phyloP scores from a whole-genome alignment of 768 basidiomycete species.

The Phaeotremella fagi region DNA sequence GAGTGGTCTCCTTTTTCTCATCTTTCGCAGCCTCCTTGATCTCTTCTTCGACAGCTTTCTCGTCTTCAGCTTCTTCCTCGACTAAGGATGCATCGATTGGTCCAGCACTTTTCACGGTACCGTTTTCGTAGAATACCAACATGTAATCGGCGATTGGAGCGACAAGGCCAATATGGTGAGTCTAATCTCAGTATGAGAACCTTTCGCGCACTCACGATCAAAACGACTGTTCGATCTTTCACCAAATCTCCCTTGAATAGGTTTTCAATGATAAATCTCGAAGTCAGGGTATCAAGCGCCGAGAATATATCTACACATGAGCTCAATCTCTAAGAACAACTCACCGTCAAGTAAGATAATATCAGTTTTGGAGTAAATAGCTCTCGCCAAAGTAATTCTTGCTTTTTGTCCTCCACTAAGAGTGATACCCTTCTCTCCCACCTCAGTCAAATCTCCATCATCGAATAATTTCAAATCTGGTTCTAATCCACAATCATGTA shows the following conservation, averaged over 20 bases:
- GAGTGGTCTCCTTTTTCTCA: conserved; percentile 23
- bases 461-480: conserved; percentile 55
- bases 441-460: conserved; percentile 65
- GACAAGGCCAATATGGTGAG: conserved; percentile 48
- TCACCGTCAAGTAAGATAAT: conserved; percentile 61
- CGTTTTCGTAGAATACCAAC: conserved; percentile 39
- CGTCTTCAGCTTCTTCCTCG: conserved; percentile 25
- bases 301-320: conserved; percentile 57
- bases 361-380: conserved; percentile 59
- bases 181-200: conserved; percentile 23
- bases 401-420: conserved; percentile 60
- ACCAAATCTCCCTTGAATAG: conserved; percentile 55
- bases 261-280: conserved; percentile 55
- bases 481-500: conserved; percentile 48
- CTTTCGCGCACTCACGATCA: conserved; percentile 52
- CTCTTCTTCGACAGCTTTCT: conserved; percentile 22
- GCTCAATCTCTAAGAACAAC: not conserved
- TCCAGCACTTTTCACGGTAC: conserved; percentile 35
- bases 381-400: conserved; percentile 57
- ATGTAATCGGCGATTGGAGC: conserved; percentile 46
- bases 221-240: conserved; percentile 54
- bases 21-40: conserved; percentile 13
- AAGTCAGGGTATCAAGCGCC: conserved; percentile 59
- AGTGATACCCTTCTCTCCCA: conserved; percentile 65
- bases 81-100: conserved; percentile 35